A percentile compares a stretch with the other conserved stretches of the same genome.
Conservation (phyloP, 2,329 filamentous ascomycete genomes). For the Venturia oleaginea region DNA sequence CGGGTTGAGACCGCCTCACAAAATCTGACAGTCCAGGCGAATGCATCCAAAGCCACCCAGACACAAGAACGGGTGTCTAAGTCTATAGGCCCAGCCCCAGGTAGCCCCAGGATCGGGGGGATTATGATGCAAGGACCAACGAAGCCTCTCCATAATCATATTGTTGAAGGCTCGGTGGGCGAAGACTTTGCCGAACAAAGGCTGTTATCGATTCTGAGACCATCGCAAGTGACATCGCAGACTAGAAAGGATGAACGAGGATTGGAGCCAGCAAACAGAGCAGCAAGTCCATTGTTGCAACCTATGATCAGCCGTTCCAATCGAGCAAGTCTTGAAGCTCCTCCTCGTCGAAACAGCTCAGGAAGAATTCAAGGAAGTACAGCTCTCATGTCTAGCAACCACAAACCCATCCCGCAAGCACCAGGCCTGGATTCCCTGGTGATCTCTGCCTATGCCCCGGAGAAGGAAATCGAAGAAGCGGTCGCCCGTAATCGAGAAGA, state of each 20-base stretch:
- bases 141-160: background rate
- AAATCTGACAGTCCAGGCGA: background rate
- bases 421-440: background rate
- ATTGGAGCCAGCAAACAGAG: background rate
- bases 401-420: background rate
- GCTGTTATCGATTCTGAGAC: background rate
- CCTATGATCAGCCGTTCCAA: background rate
- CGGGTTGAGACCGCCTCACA: background rate
- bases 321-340: background rate
- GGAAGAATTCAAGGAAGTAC: background rate
- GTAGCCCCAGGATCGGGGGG: background rate
- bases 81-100: background rate
- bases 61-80: background rate
- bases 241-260: background rate
- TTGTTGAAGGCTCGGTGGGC: background rate
- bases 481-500: conserved; percentile 3
- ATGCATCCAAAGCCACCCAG: background rate
- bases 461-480: background rate
- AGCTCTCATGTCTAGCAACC: conserved; percentile 5
- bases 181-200: background rate
- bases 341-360: background rate
- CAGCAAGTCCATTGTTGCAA: background rate
- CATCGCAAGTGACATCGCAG: background rate
- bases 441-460: background rate
- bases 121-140: background rate